A percentile compares a stretch with the other conserved stretches of the same genome.
phyloP scores from a whole-genome alignment of 2,329 filamentous ascomycete species.

The Penicillium sclerotiorum region DNA sequence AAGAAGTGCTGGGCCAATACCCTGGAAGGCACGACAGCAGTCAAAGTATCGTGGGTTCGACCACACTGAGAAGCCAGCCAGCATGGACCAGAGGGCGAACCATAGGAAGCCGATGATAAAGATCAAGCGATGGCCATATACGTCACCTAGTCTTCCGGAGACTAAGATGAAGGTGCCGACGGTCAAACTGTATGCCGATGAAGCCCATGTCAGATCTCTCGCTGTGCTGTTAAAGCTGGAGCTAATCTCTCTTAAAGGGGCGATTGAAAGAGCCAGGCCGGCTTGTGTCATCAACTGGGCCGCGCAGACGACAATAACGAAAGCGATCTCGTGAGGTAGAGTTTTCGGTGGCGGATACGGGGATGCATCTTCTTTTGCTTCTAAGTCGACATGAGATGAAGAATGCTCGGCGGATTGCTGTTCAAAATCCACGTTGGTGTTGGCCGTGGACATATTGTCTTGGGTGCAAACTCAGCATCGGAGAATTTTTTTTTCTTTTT shows the following conservation, averaged over 20 bases:
- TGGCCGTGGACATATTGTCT: not conserved
- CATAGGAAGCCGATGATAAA: slow-evolving; percentile 41
- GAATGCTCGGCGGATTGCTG: not conserved
- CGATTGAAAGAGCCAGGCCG: slow-evolving; percentile 50
- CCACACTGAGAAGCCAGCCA: slow-evolving; percentile 40
- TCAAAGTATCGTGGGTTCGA: slow-evolving; percentile 52
- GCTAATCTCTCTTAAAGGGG: slow-evolving; percentile 53
- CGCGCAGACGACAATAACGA: slow-evolving; percentile 34
- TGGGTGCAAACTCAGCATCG: not conserved
- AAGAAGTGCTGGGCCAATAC: slow-evolving; percentile 61
- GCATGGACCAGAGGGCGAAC: slow-evolving; percentile 41
- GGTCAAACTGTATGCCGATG: slow-evolving; percentile 57
- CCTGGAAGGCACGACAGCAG: slow-evolving; percentile 57
- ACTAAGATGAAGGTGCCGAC: slow-evolving; percentile 40
- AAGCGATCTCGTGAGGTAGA: slow-evolving; percentile 28
- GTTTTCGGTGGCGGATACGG: slow-evolving; percentile 13
- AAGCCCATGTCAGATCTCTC: slow-evolving; percentile 55
- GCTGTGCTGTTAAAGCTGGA: slow-evolving; percentile 48
- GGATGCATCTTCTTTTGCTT: slow-evolving; percentile 10
- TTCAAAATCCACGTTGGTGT: not conserved
- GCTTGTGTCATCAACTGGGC: slow-evolving; percentile 48
- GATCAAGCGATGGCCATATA: slow-evolving; percentile 41
- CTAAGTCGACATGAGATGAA: slow-evolving; percentile 4
- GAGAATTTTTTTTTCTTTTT: not conserved
- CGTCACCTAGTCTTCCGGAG: slow-evolving; percentile 40